Conservation (phyloP, 2,329 filamentous ascomycete genomes). For the Xenosphaeropsis pyriputrescens region DNA sequence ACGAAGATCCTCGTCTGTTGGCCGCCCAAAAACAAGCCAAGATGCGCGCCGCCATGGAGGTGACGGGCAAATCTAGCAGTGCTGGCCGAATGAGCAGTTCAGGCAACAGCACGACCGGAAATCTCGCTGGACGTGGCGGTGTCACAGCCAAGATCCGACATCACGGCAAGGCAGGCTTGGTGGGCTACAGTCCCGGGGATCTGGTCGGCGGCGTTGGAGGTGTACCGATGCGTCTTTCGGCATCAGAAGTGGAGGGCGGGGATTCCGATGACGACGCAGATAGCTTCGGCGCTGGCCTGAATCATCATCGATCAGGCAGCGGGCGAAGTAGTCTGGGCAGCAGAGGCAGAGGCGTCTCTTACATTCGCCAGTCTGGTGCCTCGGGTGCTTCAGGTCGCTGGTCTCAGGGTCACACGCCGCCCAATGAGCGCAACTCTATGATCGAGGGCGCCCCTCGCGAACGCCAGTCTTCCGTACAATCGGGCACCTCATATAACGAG, state of each 20-base stretch:
- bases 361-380: constrained; percentile 21
- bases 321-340: constrained; percentile 46
- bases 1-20: constrained; percentile 72
- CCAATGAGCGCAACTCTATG: constrained; percentile 17
- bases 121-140: constrained; percentile 26
- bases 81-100: constrained; percentile 22
- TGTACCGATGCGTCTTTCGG: constrained; percentile 81
- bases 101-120: constrained; percentile 12
- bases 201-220: constrained; percentile 53
- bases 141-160: constrained; percentile 81
- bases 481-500: neutral
- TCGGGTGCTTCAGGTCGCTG: constrained; percentile 21
- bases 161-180: constrained; percentile 62
- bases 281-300: constrained; percentile 26
- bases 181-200: constrained; percentile 66
- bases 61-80: constrained; percentile 41
- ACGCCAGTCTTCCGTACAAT: neutral
- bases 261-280: constrained; percentile 65
- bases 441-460: constrained; percentile 5
- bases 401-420: constrained; percentile 27
- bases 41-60: constrained; percentile 71
- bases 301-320: constrained; percentile 59
- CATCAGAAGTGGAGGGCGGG: constrained; percentile 86
- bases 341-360: constrained; percentile 21
- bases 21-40: constrained; percentile 81